phyloP scores from a whole-genome alignment of 176 grass and related monocot genomes.

The Themeda triandra region DNA sequence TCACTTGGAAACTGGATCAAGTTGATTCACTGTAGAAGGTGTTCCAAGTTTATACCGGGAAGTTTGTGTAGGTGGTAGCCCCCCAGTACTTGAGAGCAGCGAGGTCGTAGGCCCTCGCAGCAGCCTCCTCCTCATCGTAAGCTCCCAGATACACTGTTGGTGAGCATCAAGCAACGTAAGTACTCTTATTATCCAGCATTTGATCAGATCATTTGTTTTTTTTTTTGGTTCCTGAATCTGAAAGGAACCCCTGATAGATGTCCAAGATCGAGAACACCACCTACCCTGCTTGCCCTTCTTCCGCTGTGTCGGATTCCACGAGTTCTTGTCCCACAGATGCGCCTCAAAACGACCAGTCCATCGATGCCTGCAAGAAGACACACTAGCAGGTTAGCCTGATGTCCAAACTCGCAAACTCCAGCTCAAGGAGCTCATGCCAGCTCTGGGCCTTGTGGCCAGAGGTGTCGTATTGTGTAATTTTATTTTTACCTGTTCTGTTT shows the following conservation, averaged over 20 bases:
- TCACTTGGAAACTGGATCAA: too few relatives aligned
- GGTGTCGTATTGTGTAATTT: too few relatives aligned
- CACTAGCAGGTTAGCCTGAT: too few relatives aligned
- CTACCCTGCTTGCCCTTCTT: conserved; percentile 75
- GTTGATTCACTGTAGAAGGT: too few relatives aligned
- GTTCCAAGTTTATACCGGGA: conserved; percentile 25
- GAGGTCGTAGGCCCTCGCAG: conserved; percentile 66
- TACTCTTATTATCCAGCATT: background rate
- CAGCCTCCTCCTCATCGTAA: conserved; percentile 67
- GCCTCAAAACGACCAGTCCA: conserved; percentile 72
- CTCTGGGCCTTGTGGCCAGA: too few relatives aligned
- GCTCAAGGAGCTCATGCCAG: background rate
- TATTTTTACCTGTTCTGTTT: too few relatives aligned
- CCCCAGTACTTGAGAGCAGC: conserved; percentile 83
- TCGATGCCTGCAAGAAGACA: conserved; percentile 38
- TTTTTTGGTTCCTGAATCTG: background rate
- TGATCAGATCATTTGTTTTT: background rate
- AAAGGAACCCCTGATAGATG: background rate
- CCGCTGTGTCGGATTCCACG: conserved; percentile 66
- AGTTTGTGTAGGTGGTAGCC: conserved; percentile 59
- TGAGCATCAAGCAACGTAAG: background rate
- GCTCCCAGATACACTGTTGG: conserved; percentile 64
- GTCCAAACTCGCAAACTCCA: background rate
- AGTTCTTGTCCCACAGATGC: conserved; percentile 74
- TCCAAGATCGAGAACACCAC: background rate